Evolutionary conservation across 2,329 filamentous ascomycete genomes (phyloP).

Genomic region (Calonectria pseudoreteaudii): DNA sequence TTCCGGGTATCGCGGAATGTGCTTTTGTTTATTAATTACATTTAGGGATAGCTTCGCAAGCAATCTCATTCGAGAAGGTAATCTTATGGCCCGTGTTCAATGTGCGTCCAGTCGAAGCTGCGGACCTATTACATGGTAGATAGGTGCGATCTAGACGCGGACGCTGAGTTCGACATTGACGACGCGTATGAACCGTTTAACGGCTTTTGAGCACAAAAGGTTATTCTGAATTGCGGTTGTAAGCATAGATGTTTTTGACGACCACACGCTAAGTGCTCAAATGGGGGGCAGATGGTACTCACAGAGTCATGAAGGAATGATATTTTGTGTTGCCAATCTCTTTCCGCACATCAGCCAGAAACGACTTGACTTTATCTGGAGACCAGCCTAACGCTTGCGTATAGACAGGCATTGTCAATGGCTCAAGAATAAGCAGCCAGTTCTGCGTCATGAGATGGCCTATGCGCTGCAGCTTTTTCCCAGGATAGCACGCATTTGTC

Average conservation of each 20-base stretch:
- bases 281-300: constrained; percentile 19
- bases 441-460: constrained; percentile 39
- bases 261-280: constrained; percentile 3
- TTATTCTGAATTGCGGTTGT: background rate
- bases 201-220: background rate
- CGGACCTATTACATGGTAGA: background rate
- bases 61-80: too few relatives aligned
- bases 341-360: constrained; percentile 33
- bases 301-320: constrained; percentile 42
- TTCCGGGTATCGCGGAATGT: too few relatives aligned
- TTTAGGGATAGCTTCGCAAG: too few relatives aligned
- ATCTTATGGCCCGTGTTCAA: too few relatives aligned
- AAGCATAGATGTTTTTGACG: background rate
- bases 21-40: too few relatives aligned
- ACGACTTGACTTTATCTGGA: constrained; percentile 29
- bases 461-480: constrained; percentile 38
- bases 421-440: constrained; percentile 37
- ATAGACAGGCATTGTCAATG: constrained; percentile 36
- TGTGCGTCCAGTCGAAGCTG: too few relatives aligned
- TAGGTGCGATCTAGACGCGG: background rate
- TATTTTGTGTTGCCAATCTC: constrained; percentile 38
- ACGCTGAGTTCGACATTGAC: constrained; percentile 27
- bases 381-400: constrained; percentile 37
- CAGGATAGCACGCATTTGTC: constrained; percentile 41
- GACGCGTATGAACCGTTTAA: constrained; percentile 1